phyloP scores from a whole-genome alignment of 225 moss, liverwort and hornwort species.

The Pseudoscleropodium purum region DNA sequence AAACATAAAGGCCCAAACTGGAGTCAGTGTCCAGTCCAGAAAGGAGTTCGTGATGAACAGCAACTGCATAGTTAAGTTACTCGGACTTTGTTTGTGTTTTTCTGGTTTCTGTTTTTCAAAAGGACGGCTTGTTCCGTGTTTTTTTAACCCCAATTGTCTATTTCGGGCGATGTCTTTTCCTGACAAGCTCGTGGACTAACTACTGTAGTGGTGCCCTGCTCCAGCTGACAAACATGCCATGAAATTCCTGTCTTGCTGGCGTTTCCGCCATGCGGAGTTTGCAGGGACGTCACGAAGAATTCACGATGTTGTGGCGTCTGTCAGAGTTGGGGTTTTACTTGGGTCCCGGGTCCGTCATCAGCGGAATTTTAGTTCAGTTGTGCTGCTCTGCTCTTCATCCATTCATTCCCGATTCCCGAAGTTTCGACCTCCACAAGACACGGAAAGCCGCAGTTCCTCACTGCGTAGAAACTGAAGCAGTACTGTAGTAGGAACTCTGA shows the following conservation, averaged over 20 bases:
- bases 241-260: conserved; percentile 11
- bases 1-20: neutral
- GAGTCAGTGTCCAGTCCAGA: neutral
- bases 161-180: neutral
- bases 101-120: no score
- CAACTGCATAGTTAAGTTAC: neutral
- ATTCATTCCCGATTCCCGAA: neutral
- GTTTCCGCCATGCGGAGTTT: neutral
- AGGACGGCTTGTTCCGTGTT: no score
- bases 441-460: neutral
- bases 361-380: neutral
- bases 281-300: neutral
- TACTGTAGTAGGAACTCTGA: neutral
- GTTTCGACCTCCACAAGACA: neutral
- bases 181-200: conserved; percentile 20
- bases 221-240: conserved; percentile 25
- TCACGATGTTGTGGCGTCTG: neutral
- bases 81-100: neutral
- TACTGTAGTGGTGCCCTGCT: neutral
- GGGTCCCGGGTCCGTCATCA: neutral
- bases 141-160: neutral
- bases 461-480: neutral
- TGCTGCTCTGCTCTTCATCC: neutral
- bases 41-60: neutral
- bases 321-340: neutral